Evolutionary conservation across 306 rosid genomes (phyloP).

Genomic region (Rosa rugosa): DNA sequence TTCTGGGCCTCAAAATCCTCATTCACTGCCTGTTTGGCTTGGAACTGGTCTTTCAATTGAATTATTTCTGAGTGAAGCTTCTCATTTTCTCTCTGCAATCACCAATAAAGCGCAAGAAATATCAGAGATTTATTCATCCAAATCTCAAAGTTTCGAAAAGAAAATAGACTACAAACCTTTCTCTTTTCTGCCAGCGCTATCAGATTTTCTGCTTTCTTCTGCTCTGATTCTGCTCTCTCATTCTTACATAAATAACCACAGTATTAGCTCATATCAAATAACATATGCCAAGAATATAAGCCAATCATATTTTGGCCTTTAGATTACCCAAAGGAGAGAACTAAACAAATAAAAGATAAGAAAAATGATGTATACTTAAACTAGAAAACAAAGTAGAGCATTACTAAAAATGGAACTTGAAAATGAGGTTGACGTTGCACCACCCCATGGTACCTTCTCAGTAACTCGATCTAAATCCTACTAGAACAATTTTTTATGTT

Average conservation of each 20-base stretch:
- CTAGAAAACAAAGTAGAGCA: neutral
- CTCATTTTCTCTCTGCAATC: constrained; percentile 60
- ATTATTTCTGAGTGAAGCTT: constrained; percentile 42
- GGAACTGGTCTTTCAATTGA: constrained; percentile 51
- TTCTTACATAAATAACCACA: constrained; percentile 36
- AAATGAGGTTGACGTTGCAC: neutral
- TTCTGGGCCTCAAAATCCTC: neutral
- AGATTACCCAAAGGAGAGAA: neutral
- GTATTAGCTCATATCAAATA: neutral
- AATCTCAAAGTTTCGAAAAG: neutral
- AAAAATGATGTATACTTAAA: neutral
- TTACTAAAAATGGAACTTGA: neutral
- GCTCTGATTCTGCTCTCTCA: constrained; percentile 64
- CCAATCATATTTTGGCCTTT: neutral
- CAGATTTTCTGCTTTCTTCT: constrained; percentile 53
- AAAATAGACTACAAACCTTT: constrained; percentile 31
- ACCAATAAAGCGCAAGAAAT: constrained; percentile 1
- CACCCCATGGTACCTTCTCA: neutral
- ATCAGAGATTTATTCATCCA: neutral
- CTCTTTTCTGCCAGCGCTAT: constrained; percentile 58
- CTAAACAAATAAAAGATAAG: neutral
- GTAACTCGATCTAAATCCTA: neutral
- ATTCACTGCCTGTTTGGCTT: neutral
- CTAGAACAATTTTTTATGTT: neutral
- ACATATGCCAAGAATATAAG: neutral